These are phyloP conservation scores for Solanum ossicruentum DNA, from an alignment of 257 asterid species.

Conservation along the genomic window DNA sequence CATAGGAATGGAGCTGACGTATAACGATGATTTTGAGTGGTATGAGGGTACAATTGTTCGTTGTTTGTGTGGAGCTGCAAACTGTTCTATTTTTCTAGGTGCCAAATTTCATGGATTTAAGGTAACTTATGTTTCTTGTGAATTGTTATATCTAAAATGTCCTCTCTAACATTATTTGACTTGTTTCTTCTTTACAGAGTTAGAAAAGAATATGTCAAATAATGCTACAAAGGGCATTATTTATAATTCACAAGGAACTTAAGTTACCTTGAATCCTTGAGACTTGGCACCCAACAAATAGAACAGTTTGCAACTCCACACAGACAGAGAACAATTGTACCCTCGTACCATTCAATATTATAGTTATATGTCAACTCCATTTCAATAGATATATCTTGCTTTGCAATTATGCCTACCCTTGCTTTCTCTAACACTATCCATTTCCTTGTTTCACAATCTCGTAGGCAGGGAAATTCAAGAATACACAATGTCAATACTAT, in stretches of 20 bases:
- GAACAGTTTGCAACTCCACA: slow-evolving; percentile 90
- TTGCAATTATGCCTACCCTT: slow-evolving; percentile 86
- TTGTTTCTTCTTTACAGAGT: no score
- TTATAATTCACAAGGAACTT: neutral
- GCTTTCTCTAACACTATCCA: slow-evolving; percentile 79
- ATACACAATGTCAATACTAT: neutral
- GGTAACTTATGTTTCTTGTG: no score
- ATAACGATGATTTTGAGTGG: no score
- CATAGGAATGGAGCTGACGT: no score
- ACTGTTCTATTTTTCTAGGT: no score
- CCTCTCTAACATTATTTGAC: no score
- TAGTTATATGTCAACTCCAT: slow-evolving; percentile 75
- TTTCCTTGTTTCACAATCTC: slow-evolving; percentile 91
- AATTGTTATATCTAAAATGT: no score
- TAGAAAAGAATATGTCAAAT: no score
- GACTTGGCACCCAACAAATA: slow-evolving; percentile 49
- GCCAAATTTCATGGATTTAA: no score
- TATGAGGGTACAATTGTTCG: no score
- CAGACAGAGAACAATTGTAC: slow-evolving; percentile 73
- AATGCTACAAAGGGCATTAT: neutral
- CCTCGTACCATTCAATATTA: slow-evolving; percentile 89
- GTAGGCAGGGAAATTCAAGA: slow-evolving; percentile 42
- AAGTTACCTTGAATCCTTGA: slow-evolving; percentile 81
- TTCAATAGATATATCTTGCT: slow-evolving; percentile 48
- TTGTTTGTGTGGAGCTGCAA: no score